Conservation (phyloP, 2,329 filamentous ascomycete genomes). For the Dactylellina haptotyla region DNA sequence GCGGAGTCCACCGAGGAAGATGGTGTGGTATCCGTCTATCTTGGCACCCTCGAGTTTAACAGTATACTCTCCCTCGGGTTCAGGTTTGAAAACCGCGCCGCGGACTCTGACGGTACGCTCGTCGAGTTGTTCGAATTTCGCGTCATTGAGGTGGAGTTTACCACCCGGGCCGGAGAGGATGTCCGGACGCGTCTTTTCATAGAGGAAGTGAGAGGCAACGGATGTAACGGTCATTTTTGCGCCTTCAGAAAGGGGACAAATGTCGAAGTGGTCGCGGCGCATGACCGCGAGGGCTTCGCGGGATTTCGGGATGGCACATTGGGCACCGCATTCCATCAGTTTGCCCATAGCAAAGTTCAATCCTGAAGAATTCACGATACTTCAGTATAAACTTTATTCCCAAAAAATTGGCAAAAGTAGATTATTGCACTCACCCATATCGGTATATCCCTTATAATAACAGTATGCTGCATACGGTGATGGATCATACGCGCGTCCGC, state of each 20-base stretch:
- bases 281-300: constrained; percentile 63
- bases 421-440: constrained; percentile 41
- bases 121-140: constrained; percentile 63
- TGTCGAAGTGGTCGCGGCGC: constrained; percentile 65
- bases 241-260: constrained; percentile 62
- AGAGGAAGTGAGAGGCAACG: constrained; percentile 68
- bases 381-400: neutral
- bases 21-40: constrained; percentile 63
- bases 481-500: constrained; percentile 63
- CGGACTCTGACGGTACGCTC: constrained; percentile 63
- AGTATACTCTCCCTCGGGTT: constrained; percentile 61
- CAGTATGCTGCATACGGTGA: constrained; percentile 62
- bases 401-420: neutral
- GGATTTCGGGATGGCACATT: constrained; percentile 65
- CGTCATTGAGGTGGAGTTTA: constrained; percentile 62
- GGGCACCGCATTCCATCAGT: constrained; percentile 66
- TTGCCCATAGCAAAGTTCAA: constrained; percentile 68
- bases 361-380: constrained; percentile 57
- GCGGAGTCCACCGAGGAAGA: constrained; percentile 64
- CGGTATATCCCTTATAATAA: constrained; percentile 58
- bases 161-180: constrained; percentile 66
- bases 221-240: constrained; percentile 65
- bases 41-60: constrained; percentile 66
- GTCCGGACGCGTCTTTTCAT: constrained; percentile 68
- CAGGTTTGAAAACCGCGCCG: constrained; percentile 61